Percentiles rank a stretch among this genome's conserved stretches.
phyloP scores from a whole-genome alignment of 2,329 filamentous ascomycete species.

The Aspergillus sp. region DNA sequence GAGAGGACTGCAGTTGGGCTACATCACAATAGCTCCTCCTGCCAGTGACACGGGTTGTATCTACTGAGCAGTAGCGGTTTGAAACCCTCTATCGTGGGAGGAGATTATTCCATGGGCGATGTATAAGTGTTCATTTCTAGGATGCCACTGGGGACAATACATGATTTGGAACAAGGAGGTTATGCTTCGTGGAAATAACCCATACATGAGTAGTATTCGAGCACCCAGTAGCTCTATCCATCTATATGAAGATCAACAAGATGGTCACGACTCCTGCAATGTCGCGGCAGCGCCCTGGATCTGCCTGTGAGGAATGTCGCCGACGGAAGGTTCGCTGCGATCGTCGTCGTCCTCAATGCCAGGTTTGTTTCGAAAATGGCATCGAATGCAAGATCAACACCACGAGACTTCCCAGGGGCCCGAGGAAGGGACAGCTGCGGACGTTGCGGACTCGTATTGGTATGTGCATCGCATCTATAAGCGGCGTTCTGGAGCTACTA shows the following conservation, averaged over 20 bases:
- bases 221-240: too few relatives aligned
- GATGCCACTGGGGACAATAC: too few relatives aligned
- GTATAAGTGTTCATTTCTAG: not conserved
- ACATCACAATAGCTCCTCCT: not conserved
- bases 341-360: conserved; percentile 23
- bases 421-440: conserved; percentile 27
- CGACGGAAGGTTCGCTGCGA: conserved; percentile 29
- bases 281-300: conserved; percentile 26
- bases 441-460: conserved; percentile 28
- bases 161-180: too few relatives aligned
- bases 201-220: too few relatives aligned
- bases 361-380: conserved; percentile 26
- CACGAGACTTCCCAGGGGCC: conserved; percentile 22
- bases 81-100: not conserved
- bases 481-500: not conserved
- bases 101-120: not conserved
- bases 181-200: too few relatives aligned
- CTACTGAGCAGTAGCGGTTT: not conserved
- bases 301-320: conserved; percentile 30
- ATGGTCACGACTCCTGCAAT: conserved; percentile 12
- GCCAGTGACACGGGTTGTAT: not conserved
- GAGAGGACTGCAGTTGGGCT: not conserved
- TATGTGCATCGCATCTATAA: conserved; percentile 5
- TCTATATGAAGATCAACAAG: not conserved
- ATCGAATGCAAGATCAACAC: conserved; percentile 26